These are phyloP conservation scores for Strobilomyces dryophilus DNA, from an alignment of 768 basidiomycete genomes.

Conservation along the genomic window DNA sequence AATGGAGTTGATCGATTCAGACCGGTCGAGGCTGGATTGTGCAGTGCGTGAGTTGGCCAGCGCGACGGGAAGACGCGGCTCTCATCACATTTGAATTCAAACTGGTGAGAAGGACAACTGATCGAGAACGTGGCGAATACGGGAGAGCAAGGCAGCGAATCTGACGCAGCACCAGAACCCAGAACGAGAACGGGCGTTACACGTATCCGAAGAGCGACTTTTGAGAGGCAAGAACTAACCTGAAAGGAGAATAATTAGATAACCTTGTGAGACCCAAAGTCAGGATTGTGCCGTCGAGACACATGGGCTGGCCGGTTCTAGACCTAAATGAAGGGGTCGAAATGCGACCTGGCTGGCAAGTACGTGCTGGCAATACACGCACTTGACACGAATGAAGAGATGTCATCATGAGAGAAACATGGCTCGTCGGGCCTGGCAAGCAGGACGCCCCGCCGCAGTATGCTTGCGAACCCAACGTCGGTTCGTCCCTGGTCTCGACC, in stretches of 20 bases:
- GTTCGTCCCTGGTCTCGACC: too few species aligned
- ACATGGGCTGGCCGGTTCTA: slow-evolving; percentile 5
- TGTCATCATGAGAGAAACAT: too few species aligned
- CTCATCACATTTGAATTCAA: slow-evolving; percentile 22
- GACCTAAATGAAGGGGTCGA: slow-evolving; percentile 68
- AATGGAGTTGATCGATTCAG: slow-evolving; percentile 14
- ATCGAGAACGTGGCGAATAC: slow-evolving; percentile 2
- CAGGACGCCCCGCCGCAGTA: too few species aligned
- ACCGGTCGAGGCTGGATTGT: slow-evolving; percentile 16
- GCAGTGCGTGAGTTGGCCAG: neutral
- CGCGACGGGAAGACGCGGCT: neutral
- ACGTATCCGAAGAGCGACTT: slow-evolving; percentile 7
- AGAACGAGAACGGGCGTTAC: slow-evolving; percentile 13
- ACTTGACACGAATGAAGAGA: too few species aligned
- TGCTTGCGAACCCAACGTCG: too few species aligned
- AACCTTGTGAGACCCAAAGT: too few species aligned
- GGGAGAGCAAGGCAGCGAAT: neutral
- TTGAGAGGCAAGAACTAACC: neutral
- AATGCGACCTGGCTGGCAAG: too few species aligned
- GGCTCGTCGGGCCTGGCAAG: too few species aligned
- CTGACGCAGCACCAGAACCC: neutral
- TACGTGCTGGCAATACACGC: too few species aligned
- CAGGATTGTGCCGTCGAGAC: neutral
- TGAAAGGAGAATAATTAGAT: slow-evolving; percentile 2
- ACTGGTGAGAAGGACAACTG: neutral